Conservation (phyloP, 352 stramenopile species). For the Phytophthora colocasiae region DNA sequence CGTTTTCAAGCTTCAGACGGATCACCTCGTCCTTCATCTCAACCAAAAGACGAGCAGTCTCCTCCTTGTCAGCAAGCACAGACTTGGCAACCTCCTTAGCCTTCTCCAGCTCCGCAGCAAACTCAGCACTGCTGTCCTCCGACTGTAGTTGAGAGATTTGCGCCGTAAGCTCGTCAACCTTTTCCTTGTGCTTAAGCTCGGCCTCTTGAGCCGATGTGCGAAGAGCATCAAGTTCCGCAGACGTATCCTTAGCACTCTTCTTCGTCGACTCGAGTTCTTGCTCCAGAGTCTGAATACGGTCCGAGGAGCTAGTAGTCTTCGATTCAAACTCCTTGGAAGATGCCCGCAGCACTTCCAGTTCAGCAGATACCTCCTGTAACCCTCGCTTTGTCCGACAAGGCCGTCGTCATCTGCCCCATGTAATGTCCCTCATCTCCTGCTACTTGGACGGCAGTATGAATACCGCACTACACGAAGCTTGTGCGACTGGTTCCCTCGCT, state of each 20-base stretch:
- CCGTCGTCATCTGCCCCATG: too few relatives aligned
- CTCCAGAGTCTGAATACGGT: constrained; percentile 38
- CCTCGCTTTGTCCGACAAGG: too few relatives aligned
- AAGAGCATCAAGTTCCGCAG: constrained; percentile 26
- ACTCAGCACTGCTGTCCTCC: constrained; percentile 29
- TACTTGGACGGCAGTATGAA: too few relatives aligned
- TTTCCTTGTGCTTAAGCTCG: constrained; percentile 36
- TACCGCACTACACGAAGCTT: too few relatives aligned
- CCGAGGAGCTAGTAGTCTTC: constrained; percentile 11
- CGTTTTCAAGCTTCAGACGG: constrained; percentile 44
- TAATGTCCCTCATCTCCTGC: too few relatives aligned
- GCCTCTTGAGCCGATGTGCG: constrained; percentile 30
- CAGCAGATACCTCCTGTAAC: too few relatives aligned
- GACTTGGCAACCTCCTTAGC: constrained; percentile 33
- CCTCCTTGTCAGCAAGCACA: constrained; percentile 50
- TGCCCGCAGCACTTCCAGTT: constrained; percentile 24
- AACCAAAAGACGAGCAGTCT: constrained; percentile 37
- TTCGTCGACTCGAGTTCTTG: constrained; percentile 40
- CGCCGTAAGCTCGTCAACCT: constrained; percentile 38
- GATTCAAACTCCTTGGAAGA: constrained; percentile 29
- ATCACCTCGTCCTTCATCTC: constrained; percentile 67
- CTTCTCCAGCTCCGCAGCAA: constrained; percentile 42
- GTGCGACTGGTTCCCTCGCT: too few relatives aligned
- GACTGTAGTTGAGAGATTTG: constrained; percentile 42
- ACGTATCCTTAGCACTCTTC: constrained; percentile 12